A percentile compares a stretch with the other conserved stretches of the same genome.
These are phyloP conservation scores for Mycena galopus DNA, from an alignment of 768 basidiomycete genomes.

Conservation along the genomic window DNA sequence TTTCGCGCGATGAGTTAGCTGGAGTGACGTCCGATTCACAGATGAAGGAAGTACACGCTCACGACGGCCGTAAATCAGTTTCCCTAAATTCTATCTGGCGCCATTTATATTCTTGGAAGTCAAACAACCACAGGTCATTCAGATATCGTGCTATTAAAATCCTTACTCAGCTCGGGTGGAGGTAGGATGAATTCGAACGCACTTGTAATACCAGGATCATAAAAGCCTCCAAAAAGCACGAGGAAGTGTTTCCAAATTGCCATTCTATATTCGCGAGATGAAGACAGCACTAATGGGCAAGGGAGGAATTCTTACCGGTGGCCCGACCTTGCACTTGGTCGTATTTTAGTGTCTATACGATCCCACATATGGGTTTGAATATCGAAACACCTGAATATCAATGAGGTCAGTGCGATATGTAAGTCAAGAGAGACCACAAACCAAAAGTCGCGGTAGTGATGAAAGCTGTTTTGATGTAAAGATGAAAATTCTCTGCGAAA, in stretches of 20 bases:
- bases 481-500: conserved; percentile 90
- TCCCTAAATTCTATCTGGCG: conserved; percentile 79
- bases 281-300: not conserved
- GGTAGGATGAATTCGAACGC: conserved; percentile 35
- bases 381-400: no score
- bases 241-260: conserved; percentile 91
- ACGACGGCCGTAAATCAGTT: conserved; percentile 83
- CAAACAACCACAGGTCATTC: conserved; percentile 89
- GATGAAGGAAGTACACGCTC: conserved; percentile 39
- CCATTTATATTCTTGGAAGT: conserved; percentile 91
- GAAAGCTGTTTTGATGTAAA: conserved; percentile 84
- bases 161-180: not conserved
- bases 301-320: conserved; percentile 67
- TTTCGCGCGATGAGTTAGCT: not conserved
- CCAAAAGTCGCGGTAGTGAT: conserved; percentile 87
- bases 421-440: no score
- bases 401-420: no score
- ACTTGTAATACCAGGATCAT: conserved; percentile 90
- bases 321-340: conserved; percentile 85
- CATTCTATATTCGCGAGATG: conserved; percentile 66
- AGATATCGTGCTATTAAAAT: conserved; percentile 75
- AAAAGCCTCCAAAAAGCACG: conserved; percentile 91
- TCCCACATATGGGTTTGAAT: conserved; percentile 87
- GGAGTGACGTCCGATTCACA: conserved; percentile 3
- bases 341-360: conserved; percentile 86